Conservation (phyloP, 768 basidiomycete species). For the Serendipita sp. region DNA sequence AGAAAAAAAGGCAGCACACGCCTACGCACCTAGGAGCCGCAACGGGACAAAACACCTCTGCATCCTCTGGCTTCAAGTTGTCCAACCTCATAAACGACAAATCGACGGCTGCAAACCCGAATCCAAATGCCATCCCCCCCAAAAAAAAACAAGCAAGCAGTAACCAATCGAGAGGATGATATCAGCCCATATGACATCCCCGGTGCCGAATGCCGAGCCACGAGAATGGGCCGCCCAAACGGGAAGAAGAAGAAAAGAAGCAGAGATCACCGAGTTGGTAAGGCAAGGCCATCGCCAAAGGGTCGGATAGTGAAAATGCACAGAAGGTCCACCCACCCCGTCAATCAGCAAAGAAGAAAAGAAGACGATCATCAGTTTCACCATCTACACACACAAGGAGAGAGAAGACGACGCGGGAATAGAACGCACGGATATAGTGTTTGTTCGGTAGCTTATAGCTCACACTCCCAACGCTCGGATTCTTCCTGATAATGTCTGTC, state of each 20-base stretch:
- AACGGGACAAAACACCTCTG: slow-evolving; percentile 79
- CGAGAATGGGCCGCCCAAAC: too few species aligned
- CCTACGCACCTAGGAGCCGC: slow-evolving; percentile 63
- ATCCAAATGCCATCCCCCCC: slow-evolving; percentile 4
- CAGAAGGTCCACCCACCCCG: slow-evolving; percentile 33
- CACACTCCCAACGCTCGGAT: slow-evolving; percentile 40
- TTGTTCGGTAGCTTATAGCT: slow-evolving; percentile 80
- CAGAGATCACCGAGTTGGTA: too few species aligned
- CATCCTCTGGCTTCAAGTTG: slow-evolving; percentile 30
- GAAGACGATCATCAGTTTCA: slow-evolving; percentile 36
- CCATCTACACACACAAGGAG: neutral
- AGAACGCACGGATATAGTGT: slow-evolving; percentile 58
- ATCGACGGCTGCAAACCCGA: slow-evolving; percentile 8
- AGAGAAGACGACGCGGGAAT: too few species aligned
- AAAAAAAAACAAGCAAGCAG: slow-evolving; percentile 4
- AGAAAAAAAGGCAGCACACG: too few species aligned
- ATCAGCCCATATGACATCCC: neutral
- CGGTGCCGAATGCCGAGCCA: too few species aligned
- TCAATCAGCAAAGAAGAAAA: slow-evolving; percentile 16
- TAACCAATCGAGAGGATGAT: neutral
- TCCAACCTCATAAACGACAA: slow-evolving; percentile 11
- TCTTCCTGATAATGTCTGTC: slow-evolving; percentile 51
- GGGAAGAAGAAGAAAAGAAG: slow-evolving; percentile 6
- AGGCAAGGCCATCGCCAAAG: too few species aligned
- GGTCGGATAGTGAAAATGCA: neutral